Base-by-base conservation (phyloP, 495 filamentous ascomycete species). In the Pseudomonodictys pantanalensis region DNA sequence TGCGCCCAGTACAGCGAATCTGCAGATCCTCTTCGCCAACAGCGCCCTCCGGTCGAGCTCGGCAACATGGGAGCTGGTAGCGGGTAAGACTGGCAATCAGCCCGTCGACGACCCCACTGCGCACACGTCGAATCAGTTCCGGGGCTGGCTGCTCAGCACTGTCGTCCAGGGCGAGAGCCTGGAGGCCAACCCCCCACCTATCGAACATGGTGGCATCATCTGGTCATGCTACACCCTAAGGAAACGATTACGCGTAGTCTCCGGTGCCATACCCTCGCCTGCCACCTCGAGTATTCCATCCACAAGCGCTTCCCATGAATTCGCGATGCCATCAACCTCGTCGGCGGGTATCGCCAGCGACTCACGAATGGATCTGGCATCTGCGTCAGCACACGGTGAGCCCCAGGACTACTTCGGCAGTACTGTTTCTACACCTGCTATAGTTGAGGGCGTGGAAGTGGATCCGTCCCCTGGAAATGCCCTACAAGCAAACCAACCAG, bases 211-310 rank as follows among this genome's bases (percentile, higher is more conserved):
- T 12, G 83, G 83, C 1, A 68, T 83, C 23, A 69, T 71, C n/a
- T 89, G 86, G 86, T 81, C 79, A 2, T 83, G 78, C 57, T 83
- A 78, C 33, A 87, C 83, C 3, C 62, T 89, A 25, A 72, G 83
- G 44, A 83, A 77, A 64, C 78, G 84, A 3, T 77, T 86, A 22
- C 82, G 86, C 5, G 70, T 89, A 32, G 75, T 86, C n/a, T 82
- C 78, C 58, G 78, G 77, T 12, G 76, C 73, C 26, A 22, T 45
- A 15, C 18, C 57, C 42, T 44, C 52, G 45, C 47, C 48, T 20
- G 29, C 18, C 7, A 15, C 61, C 15, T 51, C 60, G 18, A 45
- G 30, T 43, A 48, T 62, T 12, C 50, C 65, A 8, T 62, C 60
- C 30, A 59, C 55, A 24, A 56, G 60, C 41, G 59, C 44, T 49